Base-by-base conservation (phyloP, 345 rosid genomes). In the Punica granatum region DNA sequence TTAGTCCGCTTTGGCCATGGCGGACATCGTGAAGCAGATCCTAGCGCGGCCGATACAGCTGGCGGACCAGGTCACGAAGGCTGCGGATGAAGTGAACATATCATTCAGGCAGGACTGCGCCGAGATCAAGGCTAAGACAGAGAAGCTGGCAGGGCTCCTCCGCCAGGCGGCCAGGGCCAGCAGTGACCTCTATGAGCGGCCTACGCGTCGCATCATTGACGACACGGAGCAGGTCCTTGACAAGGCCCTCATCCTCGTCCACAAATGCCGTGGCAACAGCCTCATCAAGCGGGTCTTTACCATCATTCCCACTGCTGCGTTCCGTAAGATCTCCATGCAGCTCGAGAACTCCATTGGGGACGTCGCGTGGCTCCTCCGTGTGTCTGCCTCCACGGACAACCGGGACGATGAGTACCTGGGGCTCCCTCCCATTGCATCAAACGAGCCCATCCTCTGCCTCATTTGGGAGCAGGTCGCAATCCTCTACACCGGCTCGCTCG, bases 401-500 rank as follows among this genome's bases (percentile, higher is more conserved):
- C 11, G 48, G 18, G 66, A 39, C 32, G 66, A 63, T 12, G 66
- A 63, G 66, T 63, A 36, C 31, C 46, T 63, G 32, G 49, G 66
- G 9, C 66, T 63, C 9, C 66, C 66, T 37, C 49, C 66, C 19
- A 63, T 63, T 25, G 66, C 66, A 18, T 63, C 66, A 19, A 63
- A 63, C 19, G 48, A 63, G 32, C 48, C 66, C 7, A 63, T 63
- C 46, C 46, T 63, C 19, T 63, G 66, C 49, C 66, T 63, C 3
- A 63, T 63, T 7, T 63, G 66, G 66, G 66, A 63, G 48, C 66
- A 63, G 33, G 31, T 63, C 32, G 66, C 66, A 31, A 63, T 63
- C 31, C 66, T 63, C 66, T 63, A 71, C 66, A 68, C 70, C 13
- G 79, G 75, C 12, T 62, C 75, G 7, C 67, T 72, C 31, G 72